Evolutionary conservation across 345 rosid species (phyloP).

Genomic region (Clarkia xantiana): DNA sequence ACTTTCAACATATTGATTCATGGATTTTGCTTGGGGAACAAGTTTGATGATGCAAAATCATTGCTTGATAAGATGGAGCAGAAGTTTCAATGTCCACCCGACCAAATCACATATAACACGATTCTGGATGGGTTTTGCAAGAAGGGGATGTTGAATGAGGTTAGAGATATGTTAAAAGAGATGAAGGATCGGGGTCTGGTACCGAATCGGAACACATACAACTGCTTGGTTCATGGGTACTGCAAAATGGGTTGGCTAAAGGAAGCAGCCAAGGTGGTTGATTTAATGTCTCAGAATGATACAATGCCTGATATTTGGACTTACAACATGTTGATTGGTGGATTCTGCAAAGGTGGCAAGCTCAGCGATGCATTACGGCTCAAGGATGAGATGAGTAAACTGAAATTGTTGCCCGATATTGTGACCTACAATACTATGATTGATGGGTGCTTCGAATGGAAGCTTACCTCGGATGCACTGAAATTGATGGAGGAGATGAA

Average conservation of each 20-base stretch:
- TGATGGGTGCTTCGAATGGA: constrained; percentile 48
- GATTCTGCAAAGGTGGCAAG: constrained; percentile 41
- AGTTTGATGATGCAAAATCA: constrained; percentile 34
- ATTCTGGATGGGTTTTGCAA: constrained; percentile 51
- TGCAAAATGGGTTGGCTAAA: constrained; percentile 61
- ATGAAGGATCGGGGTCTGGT: constrained; percentile 52
- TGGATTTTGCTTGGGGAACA: constrained; percentile 60
- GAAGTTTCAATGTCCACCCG: constrained; percentile 41
- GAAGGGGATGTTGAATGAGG: constrained; percentile 63
- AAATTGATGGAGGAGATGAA: constrained; percentile 51
- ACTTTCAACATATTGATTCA: constrained; percentile 56
- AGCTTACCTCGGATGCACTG: constrained; percentile 31
- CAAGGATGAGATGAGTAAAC: constrained; percentile 51
- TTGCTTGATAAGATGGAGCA: constrained; percentile 45
- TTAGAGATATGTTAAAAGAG: constrained; percentile 45
- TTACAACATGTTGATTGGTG: constrained; percentile 54
- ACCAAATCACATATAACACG: constrained; percentile 58
- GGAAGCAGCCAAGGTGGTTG: constrained; percentile 54
- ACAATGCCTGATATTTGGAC: constrained; percentile 53
- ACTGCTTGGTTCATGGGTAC: constrained; percentile 51
- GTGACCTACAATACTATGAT: constrained; percentile 70
- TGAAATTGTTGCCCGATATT: constrained; percentile 53
- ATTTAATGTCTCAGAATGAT: constrained; percentile 47
- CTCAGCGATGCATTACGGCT: constrained; percentile 45
- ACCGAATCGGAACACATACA: constrained; percentile 46